A percentile compares a stretch with the other conserved stretches of the same genome.
These are phyloP conservation scores for Monosporascus sp. DNA, from an alignment of 2,329 filamentous ascomycete species.

Conservation along the genomic window DNA sequence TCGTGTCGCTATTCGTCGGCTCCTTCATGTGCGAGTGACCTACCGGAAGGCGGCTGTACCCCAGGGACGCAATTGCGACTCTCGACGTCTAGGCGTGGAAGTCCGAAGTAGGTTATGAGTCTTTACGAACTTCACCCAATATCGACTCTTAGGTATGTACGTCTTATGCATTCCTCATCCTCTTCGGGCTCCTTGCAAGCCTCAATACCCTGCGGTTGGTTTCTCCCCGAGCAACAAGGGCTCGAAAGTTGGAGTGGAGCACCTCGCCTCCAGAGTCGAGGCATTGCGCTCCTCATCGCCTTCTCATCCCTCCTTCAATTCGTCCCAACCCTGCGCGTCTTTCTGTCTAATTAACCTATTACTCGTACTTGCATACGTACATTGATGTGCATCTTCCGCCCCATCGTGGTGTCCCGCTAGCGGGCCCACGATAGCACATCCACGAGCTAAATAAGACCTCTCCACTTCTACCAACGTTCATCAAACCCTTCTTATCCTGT, in stretches of 20 bases:
- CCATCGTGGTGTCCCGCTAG: slow-evolving; percentile 24
- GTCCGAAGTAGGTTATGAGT: not conserved
- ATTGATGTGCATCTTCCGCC: slow-evolving; percentile 28
- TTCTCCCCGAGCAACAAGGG: not conserved
- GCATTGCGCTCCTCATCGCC: not conserved
- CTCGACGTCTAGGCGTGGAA: not conserved
- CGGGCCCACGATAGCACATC: slow-evolving; percentile 28
- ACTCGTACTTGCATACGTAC: slow-evolving; percentile 5
- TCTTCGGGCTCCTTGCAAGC: not conserved
- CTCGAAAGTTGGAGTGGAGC: not conserved
- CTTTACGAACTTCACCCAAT: not conserved
- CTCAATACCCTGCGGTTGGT: not conserved
- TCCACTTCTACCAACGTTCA: slow-evolving; percentile 25
- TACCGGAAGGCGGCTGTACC: not conserved
- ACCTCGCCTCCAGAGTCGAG: not conserved
- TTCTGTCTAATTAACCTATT: not conserved
- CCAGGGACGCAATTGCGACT: not conserved
- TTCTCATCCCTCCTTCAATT: not conserved
- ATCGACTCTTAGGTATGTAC: not conserved
- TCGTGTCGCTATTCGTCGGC: slow-evolving; percentile 17
- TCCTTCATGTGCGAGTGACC: not conserved
- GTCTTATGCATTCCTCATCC: not conserved
- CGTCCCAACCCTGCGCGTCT: not conserved
- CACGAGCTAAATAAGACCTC: slow-evolving; percentile 26
- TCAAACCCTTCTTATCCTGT: slow-evolving; percentile 26